A percentile compares a stretch with the other conserved stretches of the same genome.
These are phyloP conservation scores for Globisporangium cylindrosporum DNA, from an alignment of 352 stramenopile genomes.

Conservation along the genomic window DNA sequence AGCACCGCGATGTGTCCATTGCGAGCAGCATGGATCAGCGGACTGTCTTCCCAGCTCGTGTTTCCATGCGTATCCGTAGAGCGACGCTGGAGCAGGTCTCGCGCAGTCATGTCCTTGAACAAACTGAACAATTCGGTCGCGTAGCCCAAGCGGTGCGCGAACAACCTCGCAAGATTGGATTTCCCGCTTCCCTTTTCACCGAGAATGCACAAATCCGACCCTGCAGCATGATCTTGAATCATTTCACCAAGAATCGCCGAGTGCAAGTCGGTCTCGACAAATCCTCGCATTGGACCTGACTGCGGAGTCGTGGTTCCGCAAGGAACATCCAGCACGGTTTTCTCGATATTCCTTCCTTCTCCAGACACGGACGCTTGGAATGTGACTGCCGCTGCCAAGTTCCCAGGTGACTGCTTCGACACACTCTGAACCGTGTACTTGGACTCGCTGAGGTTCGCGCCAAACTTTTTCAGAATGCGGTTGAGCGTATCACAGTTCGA, in stretches of 20 bases:
- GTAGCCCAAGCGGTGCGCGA: slow-evolving; percentile 77
- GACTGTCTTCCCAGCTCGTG: slow-evolving; percentile 92
- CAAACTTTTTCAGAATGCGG: slow-evolving; percentile 55
- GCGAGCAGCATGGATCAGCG: slow-evolving; percentile 86
- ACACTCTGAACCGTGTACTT: slow-evolving; percentile 41
- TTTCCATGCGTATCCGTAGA: slow-evolving; percentile 85
- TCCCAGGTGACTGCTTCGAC: slow-evolving; percentile 22
- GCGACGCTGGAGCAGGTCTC: slow-evolving; percentile 90
- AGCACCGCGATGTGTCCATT: slow-evolving; percentile 86
- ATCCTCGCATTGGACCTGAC: slow-evolving; percentile 30
- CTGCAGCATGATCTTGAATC: slow-evolving; percentile 77
- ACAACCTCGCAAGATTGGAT: slow-evolving; percentile 63
- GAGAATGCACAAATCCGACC: slow-evolving; percentile 76
- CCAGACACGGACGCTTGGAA: slow-evolving; percentile 16
- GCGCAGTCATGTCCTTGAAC: slow-evolving; percentile 92
- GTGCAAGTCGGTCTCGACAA: slow-evolving; percentile 62
- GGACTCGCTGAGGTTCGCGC: slow-evolving; percentile 20
- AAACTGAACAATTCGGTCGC: slow-evolving; percentile 89
- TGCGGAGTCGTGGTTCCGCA: slow-evolving; percentile 39
- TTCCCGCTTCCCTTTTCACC: slow-evolving; percentile 85
- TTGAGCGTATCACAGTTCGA: slow-evolving; percentile 49
- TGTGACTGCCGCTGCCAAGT: slow-evolving; percentile 21
- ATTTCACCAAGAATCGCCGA: slow-evolving; percentile 52
- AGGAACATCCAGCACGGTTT: slow-evolving; percentile 30
- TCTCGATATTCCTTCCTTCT: not conserved